These are phyloP conservation scores for Tricholoma sp. DNA, from an alignment of 768 basidiomycete genomes.

Conservation along the genomic window DNA sequence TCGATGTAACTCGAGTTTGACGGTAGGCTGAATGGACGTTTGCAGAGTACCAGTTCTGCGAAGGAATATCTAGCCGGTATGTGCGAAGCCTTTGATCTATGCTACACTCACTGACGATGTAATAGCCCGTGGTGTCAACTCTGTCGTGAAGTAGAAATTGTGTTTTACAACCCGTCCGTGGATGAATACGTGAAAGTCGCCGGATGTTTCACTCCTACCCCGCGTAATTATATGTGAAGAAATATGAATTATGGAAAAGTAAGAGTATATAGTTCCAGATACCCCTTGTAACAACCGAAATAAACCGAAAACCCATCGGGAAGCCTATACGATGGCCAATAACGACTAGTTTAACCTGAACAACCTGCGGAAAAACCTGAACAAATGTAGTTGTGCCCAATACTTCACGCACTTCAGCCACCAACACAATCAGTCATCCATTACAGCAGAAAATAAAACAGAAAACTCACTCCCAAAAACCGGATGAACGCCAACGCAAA, in stretches of 20 bases:
- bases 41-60: constrained; percentile 60
- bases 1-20: neutral
- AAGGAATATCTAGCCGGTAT: constrained; percentile 71
- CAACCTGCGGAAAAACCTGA: constrained; percentile 14
- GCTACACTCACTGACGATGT: neutral
- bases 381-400: constrained; percentile 17
- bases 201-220: no score
- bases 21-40: neutral
- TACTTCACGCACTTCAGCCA: constrained; percentile 17
- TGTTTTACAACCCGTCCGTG: no score
- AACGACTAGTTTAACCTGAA: constrained; percentile 15
- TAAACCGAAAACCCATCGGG: neutral
- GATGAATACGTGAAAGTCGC: no score
- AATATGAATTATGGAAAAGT: neutral
- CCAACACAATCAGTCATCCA: neutral
- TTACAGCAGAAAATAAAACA: neutral
- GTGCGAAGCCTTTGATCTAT: constrained; percentile 11
- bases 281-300: neutral
- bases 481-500: constrained; percentile 52
- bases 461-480: constrained; percentile 51
- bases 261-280: neutral
- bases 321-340: neutral
- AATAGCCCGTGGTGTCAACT: constrained; percentile 38
- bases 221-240: no score
- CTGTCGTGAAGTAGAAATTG: constrained; percentile 35